Evolutionary conservation across 192 early-diverging fungal species (phyloP).

Genomic region (Backusella morwellensis): DNA sequence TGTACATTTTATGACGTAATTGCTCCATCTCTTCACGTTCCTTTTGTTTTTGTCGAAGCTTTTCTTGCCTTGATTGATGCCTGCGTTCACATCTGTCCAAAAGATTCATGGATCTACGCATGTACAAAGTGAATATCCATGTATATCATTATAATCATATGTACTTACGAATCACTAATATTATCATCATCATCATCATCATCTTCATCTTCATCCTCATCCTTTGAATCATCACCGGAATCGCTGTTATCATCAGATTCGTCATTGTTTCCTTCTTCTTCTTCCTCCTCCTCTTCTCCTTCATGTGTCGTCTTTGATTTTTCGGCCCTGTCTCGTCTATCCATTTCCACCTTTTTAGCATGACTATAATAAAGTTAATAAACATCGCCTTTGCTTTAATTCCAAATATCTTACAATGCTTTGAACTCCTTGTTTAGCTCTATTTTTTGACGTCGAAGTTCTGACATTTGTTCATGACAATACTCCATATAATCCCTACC

Average conservation of each 20-base stretch:
- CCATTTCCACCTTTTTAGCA: not conserved
- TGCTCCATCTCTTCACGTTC: slow-evolving; percentile 46
- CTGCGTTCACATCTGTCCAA: slow-evolving; percentile 14
- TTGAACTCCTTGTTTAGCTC: slow-evolving; percentile 35
- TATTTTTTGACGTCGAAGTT: slow-evolving; percentile 32
- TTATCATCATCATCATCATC: not conserved
- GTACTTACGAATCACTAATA: slow-evolving; percentile 7
- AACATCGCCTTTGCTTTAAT: not conserved
- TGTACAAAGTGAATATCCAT: not conserved
- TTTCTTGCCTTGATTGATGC: slow-evolving; percentile 44
- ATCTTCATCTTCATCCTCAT: slow-evolving; percentile 11
- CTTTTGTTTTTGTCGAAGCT: slow-evolving; percentile 41
- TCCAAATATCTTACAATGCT: slow-evolving; percentile 20
- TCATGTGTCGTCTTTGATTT: slow-evolving; percentile 16
- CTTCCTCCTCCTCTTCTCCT: not conserved
- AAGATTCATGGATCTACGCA: not conserved
- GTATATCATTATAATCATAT: not conserved
- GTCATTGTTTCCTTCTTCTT: slow-evolving; percentile 5
- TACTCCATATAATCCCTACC: slow-evolving; percentile 35
- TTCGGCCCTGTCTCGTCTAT: slow-evolving; percentile 12
- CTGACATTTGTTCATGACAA: slow-evolving; percentile 35
- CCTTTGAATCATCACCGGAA: slow-evolving; percentile 7
- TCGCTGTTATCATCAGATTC: slow-evolving; percentile 22
- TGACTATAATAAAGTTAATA: slow-evolving; percentile 2
- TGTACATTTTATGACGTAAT: slow-evolving; percentile 35